phyloP scores from a whole-genome alignment of 352 stramenopile genomes.

The Phytopythium sindhum region DNA sequence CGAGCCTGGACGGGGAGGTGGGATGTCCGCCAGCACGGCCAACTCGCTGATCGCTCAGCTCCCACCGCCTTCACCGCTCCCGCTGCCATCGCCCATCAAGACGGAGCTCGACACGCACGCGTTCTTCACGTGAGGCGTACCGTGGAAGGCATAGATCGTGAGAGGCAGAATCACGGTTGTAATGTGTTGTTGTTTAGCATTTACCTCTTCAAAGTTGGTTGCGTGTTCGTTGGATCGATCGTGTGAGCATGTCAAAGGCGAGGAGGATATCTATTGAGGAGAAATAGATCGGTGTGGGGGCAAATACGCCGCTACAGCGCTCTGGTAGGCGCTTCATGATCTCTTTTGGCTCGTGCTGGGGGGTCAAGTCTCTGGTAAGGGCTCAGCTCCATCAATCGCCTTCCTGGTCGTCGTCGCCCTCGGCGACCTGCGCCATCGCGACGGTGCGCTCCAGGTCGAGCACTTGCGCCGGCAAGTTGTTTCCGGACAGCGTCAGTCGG shows the following conservation, averaged over 20 bases:
- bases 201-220: too few relatives aligned
- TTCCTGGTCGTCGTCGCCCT: slow-evolving; percentile 49
- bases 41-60: slow-evolving; percentile 16
- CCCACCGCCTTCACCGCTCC: slow-evolving; percentile 41
- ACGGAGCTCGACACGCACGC: slow-evolving; percentile 81
- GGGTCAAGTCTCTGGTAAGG: too few relatives aligned
- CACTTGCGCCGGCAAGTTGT: slow-evolving; percentile 50
- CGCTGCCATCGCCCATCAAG: slow-evolving; percentile 78
- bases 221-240: too few relatives aligned
- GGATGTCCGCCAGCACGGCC: slow-evolving; percentile 8
- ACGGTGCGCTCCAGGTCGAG: slow-evolving; percentile 68
- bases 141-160: too few relatives aligned
- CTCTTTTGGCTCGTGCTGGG: too few relatives aligned
- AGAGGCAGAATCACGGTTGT: neutral
- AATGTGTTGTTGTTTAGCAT: neutral
- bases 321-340: neutral
- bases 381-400: slow-evolving; percentile 11
- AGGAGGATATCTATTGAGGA: too few relatives aligned
- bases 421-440: slow-evolving; percentile 44
- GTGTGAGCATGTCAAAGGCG: too few relatives aligned
- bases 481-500: slow-evolving; percentile 77
- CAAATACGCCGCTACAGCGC: neutral
- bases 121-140: slow-evolving; percentile 77
- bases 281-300: too few relatives aligned
- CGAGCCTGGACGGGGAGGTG: neutral